phyloP scores from a whole-genome alignment of 352 stramenopile species.

The Halophytophthora batemanensis region DNA sequence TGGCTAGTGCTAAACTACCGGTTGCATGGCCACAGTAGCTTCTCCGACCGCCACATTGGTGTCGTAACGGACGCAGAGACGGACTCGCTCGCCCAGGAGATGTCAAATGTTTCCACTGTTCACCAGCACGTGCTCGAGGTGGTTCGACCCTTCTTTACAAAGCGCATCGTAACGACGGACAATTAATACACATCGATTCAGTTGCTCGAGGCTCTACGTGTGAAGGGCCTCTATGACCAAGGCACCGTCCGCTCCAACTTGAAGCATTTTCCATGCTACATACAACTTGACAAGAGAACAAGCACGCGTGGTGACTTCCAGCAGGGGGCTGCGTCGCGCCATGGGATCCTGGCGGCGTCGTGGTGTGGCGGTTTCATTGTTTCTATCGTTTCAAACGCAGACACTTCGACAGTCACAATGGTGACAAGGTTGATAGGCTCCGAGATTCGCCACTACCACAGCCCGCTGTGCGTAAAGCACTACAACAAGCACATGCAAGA shows the following conservation, averaged over 20 bases:
- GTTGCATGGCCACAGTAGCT: constrained; percentile 18
- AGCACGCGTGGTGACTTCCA: constrained; percentile 9
- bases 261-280: constrained; percentile 18
- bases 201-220: constrained; percentile 18
- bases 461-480: constrained; percentile 20
- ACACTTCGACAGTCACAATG: constrained; percentile 8
- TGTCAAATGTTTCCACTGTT: constrained; percentile 4
- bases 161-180: constrained; percentile 24
- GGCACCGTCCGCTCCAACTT: constrained; percentile 14
- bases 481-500: constrained; percentile 38
- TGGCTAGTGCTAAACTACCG: constrained; percentile 28
- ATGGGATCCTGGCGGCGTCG: constrained; percentile 21
- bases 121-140: constrained; percentile 26
- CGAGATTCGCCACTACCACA: constrained; percentile 5
- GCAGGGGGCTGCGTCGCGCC: constrained; percentile 10
- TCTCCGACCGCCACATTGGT: constrained; percentile 14
- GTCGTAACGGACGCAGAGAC: constrained; percentile 8
- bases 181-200: constrained; percentile 35
- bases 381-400: constrained; percentile 22
- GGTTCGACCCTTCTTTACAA: constrained; percentile 8
- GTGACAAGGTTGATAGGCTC: constrained; percentile 13
- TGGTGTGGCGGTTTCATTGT: constrained; percentile 26
- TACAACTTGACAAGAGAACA: constrained; percentile 1
- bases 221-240: constrained; percentile 18
- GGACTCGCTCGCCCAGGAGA: not conserved